Base-by-base conservation (phyloP, 1,139 yeast species). In the Yamadazyma atlantica region DNA sequence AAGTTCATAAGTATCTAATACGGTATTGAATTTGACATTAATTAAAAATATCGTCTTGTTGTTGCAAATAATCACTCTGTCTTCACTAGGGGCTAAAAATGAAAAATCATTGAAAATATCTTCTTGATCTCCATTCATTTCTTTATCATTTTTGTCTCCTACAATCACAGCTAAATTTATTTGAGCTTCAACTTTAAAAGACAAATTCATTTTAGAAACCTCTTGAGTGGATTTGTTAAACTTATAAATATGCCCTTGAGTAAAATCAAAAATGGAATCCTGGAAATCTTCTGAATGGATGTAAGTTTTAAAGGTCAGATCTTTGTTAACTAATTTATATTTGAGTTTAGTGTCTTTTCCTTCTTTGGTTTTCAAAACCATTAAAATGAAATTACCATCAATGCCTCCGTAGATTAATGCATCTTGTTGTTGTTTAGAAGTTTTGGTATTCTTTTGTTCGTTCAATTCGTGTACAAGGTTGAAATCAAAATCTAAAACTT, bases 1-100 rank as follows among this genome's bases (percentile, higher is more conserved):
- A 32, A 55, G 51, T 37, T 47, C 45, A 34, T 63, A 62, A 4
- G 66, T 58, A 24, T 69, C 70, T 43, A 77, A 59, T 32, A 73
- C 49, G 35, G 79, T 68, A 25, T 64, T 66, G 46, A 56, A 74
- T 43, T 68, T 66, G 46, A 66, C 58, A 49, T 75, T 79, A 36
- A 77, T 46, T 34, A 77, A 55, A 33, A 64, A 64, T 30, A 76
- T 53, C 36, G 63, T 60, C 38, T 64, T 59, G 14, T 64, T 64
- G 37, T 59, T 58, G 0, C 77, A 60, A 10, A 77, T 44, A 11
- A 76, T 52, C 12, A 76, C 44, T 49, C 83, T 61, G 48, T 74
- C 77, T 9, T 69, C 58, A 30, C 78, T 65, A 3, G 74, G 72
- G 10, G 72, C 52, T 15, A 44, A 39, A 29, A 69, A 48, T 2